phyloP scores from a whole-genome alignment of 345 rosid genomes.

The Arabis hirsuta region DNA sequence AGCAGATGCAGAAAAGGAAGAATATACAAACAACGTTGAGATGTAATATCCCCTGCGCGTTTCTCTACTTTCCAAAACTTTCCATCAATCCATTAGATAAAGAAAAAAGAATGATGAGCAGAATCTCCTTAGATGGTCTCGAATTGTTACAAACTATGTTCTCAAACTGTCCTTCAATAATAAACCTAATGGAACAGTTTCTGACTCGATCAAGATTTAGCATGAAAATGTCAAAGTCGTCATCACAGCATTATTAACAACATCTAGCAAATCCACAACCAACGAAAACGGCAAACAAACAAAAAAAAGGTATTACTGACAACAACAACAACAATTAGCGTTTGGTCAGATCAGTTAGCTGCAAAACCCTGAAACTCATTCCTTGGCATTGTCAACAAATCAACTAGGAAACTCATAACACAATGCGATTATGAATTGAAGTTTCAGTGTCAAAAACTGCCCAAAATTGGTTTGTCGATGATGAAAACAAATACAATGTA shows the following conservation, averaged over 20 bases:
- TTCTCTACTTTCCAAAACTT: background rate
- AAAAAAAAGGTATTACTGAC: background rate
- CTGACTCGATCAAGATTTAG: background rate
- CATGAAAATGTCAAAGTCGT: background rate
- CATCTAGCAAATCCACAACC: background rate
- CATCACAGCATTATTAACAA: constrained; percentile 13
- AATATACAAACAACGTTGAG: background rate
- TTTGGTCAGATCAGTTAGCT: background rate
- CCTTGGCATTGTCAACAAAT: background rate
- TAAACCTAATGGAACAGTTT: background rate
- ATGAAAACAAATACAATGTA: constrained; percentile 55
- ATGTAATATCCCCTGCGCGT: background rate
- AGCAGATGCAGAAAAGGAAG: background rate
- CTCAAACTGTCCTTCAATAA: background rate
- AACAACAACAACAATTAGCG: background rate
- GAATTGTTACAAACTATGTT: background rate
- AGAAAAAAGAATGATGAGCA: background rate
- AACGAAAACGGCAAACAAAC: background rate
- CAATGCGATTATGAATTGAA: constrained; percentile 18
- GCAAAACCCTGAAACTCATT: background rate
- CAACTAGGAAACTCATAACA: constrained; percentile 21
- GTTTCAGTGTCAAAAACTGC: constrained; percentile 2
- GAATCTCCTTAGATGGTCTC: background rate
- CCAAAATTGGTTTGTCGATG: constrained; percentile 34
- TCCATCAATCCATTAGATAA: background rate